Conservation (phyloP, 1,284 basidiomycete species). For the Apiotrichum mycotoxinovorans region DNA sequence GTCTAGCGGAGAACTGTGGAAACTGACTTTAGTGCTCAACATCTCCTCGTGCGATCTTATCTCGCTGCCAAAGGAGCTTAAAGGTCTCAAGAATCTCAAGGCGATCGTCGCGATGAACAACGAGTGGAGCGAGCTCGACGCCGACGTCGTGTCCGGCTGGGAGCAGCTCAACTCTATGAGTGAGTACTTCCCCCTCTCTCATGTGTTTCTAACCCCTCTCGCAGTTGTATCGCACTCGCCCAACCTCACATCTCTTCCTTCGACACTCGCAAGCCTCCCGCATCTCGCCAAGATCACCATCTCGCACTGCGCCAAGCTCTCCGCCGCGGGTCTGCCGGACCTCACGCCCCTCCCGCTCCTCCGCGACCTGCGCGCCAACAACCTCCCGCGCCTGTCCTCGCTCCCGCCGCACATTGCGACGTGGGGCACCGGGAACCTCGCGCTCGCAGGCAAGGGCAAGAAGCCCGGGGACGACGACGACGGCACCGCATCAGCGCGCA, state of each 20-base stretch:
- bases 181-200: slow-evolving; percentile 14
- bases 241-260: slow-evolving; percentile 31
- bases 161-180: slow-evolving; percentile 45
- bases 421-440: slow-evolving; percentile 43
- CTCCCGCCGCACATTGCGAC: slow-evolving; percentile 32
- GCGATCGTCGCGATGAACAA: slow-evolving; percentile 46
- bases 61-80: slow-evolving; percentile 26
- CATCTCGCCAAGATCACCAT: slow-evolving; percentile 46
- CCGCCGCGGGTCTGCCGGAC: slow-evolving; percentile 33
- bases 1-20: not conserved
- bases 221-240: slow-evolving; percentile 46
- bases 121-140: slow-evolving; percentile 35
- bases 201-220: not conserved
- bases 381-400: slow-evolving; percentile 34
- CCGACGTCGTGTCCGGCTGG: slow-evolving; percentile 32
- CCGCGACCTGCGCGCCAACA: slow-evolving; percentile 45
- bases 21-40: slow-evolving; percentile 36
- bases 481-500: no score
- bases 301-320: slow-evolving; percentile 42
- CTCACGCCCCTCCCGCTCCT: slow-evolving; percentile 41
- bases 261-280: slow-evolving; percentile 20
- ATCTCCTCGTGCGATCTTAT: slow-evolving; percentile 35
- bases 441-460: slow-evolving; percentile 18
- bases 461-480: not conserved
- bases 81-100: slow-evolving; percentile 34